A percentile compares a stretch with the other conserved stretches of the same genome.
Evolutionary conservation across 768 basidiomycete species (phyloP).

Genomic region (Mycena chlorophos): DNA sequence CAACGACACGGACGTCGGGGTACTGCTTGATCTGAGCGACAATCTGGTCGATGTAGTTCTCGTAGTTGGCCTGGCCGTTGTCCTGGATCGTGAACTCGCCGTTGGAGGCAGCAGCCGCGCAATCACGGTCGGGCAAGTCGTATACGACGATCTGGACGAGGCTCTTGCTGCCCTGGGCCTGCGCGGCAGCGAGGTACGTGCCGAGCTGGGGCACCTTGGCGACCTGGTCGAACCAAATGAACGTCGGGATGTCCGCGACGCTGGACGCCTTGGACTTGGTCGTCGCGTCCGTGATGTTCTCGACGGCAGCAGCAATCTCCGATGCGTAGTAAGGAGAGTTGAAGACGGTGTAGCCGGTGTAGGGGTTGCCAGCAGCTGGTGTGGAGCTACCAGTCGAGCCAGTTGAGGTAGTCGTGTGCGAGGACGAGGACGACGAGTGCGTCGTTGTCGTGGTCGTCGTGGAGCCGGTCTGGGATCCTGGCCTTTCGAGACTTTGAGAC

Average conservation of each 20-base stretch:
- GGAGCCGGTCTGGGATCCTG: background rate
- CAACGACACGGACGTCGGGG: slow-evolving; percentile 63
- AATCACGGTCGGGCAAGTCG: slow-evolving; percentile 65
- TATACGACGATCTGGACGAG: slow-evolving; percentile 55
- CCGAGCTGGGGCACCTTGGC: slow-evolving; percentile 56
- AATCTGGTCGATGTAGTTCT: slow-evolving; percentile 61
- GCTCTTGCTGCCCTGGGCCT: slow-evolving; percentile 48
- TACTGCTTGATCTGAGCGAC: slow-evolving; percentile 56
- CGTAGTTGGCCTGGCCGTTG: slow-evolving; percentile 55
- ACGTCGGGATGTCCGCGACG: slow-evolving; percentile 61
- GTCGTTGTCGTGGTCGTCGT: background rate
- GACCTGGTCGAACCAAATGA: slow-evolving; percentile 61
- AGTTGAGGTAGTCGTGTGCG: slow-evolving; percentile 18
- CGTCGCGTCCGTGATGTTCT: slow-evolving; percentile 48
- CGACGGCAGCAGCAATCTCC: slow-evolving; percentile 54
- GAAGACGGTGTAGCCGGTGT: slow-evolving; percentile 48
- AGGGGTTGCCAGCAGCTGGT: slow-evolving; percentile 54
- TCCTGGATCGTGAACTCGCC: slow-evolving; percentile 64
- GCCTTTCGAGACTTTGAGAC: background rate
- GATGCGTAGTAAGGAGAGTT: slow-evolving; percentile 56
- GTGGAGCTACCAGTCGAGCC: slow-evolving; percentile 34
- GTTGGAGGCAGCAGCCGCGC: slow-evolving; percentile 63
- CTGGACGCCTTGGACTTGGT: slow-evolving; percentile 49
- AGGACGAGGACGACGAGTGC: background rate
- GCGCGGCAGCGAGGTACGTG: slow-evolving; percentile 54